Conservation (phyloP, 352 stramenopile genomes). For the Globisporangium paroecandrum region DNA sequence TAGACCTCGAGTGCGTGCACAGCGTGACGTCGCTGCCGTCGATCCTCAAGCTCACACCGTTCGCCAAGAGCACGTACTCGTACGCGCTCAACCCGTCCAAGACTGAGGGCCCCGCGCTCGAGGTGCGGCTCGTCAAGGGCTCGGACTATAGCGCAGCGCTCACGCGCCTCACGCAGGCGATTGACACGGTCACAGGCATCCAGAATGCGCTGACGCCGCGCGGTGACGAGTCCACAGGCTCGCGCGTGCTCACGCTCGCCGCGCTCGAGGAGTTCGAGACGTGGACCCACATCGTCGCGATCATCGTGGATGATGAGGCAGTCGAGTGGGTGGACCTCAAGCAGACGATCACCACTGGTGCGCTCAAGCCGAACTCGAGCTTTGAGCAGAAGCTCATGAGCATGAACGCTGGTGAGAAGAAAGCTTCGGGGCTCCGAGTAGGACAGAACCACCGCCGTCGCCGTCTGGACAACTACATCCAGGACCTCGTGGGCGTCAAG, state of each 20-base stretch:
- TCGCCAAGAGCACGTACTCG: constrained; percentile 51
- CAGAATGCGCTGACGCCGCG: constrained; percentile 39
- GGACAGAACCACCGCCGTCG: constrained; percentile 16
- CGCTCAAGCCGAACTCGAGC: constrained; percentile 24
- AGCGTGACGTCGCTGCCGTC: constrained; percentile 52
- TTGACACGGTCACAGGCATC: constrained; percentile 42
- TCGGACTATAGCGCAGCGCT: constrained; percentile 25
- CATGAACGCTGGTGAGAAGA: neutral
- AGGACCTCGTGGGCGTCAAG: constrained; percentile 52
- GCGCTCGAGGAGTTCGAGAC: constrained; percentile 58
- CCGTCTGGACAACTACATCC: constrained; percentile 49
- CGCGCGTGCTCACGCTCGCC: constrained; percentile 35
- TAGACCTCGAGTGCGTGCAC: constrained; percentile 44
- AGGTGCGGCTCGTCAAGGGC: constrained; percentile 45
- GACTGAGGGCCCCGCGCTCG: constrained; percentile 35
- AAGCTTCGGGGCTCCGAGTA: neutral
- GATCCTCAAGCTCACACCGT: constrained; percentile 74
- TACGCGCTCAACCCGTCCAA: constrained; percentile 25
- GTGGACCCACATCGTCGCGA: constrained; percentile 43
- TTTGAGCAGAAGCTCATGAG: constrained; percentile 44
- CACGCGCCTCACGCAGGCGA: constrained; percentile 23
- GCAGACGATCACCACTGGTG: constrained; percentile 38
- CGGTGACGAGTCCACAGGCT: constrained; percentile 12
- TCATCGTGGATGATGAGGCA: constrained; percentile 51
- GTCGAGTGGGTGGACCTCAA: constrained; percentile 75